Evolutionary conservation across 179 eudicot genomes (phyloP).

Genomic region (Sideroxylon spinosum): DNA sequence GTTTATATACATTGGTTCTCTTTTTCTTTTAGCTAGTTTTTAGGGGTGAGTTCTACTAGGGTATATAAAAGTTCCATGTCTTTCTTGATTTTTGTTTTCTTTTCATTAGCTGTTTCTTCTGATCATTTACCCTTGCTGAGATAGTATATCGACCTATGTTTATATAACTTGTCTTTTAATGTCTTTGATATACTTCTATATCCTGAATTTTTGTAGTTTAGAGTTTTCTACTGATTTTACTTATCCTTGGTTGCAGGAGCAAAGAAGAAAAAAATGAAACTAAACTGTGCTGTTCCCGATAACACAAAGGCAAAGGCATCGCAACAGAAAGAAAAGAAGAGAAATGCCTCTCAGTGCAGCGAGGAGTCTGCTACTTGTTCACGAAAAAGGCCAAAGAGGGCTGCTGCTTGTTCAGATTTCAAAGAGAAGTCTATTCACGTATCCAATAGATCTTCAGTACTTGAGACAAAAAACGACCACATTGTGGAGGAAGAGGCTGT

Average conservation of each 20-base stretch:
- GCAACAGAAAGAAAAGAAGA: constrained; percentile 20
- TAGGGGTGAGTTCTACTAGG: no score
- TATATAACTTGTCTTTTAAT: background rate
- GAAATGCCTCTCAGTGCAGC: constrained; percentile 9
- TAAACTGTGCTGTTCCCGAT: constrained; percentile 1
- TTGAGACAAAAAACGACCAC: constrained; percentile 27
- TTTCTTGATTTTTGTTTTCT: background rate
- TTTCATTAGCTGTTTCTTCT: background rate
- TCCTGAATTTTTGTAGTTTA: background rate
- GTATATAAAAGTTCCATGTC: background rate
- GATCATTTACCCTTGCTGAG: background rate
- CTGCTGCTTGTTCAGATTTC: constrained; percentile 37
- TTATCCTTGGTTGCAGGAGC: constrained; percentile 9
- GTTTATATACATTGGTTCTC: no score
- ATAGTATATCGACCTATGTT: background rate
- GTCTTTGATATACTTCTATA: background rate
- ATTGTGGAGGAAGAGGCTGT: constrained; percentile 28
- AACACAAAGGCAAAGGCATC: constrained; percentile 15
- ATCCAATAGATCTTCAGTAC: constrained; percentile 22
- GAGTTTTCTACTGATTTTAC: background rate
- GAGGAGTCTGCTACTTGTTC: constrained; percentile 22
- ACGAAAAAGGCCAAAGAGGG: constrained; percentile 36
- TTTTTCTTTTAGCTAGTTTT: no score
- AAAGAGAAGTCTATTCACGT: constrained; percentile 28
- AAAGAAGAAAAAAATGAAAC: constrained; percentile 15